Evolutionary conservation across 2,329 filamentous ascomycete species (phyloP), one percentile per base, ranked within the genome.

Genomic region (Amylocarpus encephaloides): DNA sequence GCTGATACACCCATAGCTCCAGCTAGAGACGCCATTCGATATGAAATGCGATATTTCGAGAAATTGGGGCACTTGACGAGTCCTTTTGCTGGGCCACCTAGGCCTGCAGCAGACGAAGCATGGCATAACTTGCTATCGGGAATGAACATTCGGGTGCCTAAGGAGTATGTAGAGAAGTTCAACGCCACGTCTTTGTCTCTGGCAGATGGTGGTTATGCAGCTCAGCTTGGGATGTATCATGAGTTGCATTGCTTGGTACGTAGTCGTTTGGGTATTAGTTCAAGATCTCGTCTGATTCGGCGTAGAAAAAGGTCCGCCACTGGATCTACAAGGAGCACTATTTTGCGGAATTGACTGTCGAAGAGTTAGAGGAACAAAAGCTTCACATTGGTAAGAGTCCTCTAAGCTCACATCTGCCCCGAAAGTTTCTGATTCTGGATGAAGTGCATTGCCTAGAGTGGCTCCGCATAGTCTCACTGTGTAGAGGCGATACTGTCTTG

Each of bases 211-310:
- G 43, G 43, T 7, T 46, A 46, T 38, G 16, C 30, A 13, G 43
- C 43, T 2, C 30, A 32, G 43, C 33, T 46, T 12, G 43, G 43
- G 10, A 32, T 46, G 33, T 46, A 36, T 38, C 43, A 46, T 38
- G 43, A 46, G 12, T 15, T 46, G 15, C 43, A 46, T 38, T 46
- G 43, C 5, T 13, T 46, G 11, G 43, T 46, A 38, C 12, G 26
- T 19, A 9, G 26, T 15, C 29, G 9, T 10, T 9, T 19, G 16
- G 2, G 32, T 44, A 34, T n/a, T 5, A 4, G 3, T 15, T n/a
- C 3, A 12, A 29, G 18, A 7, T 13, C 29, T 13, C 29, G 7
- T 26, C 22, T 43, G 16, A 43, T 15, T 9, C 6, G 3, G 6
- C 7, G 7, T 15, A 46, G 43, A 46, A 46, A 38, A 46, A 34